Evolutionary conservation across 1,284 basidiomycete genomes (phyloP), one percentile per base, ranked within the genome.

Genomic region (Cerrena zonata): DNA sequence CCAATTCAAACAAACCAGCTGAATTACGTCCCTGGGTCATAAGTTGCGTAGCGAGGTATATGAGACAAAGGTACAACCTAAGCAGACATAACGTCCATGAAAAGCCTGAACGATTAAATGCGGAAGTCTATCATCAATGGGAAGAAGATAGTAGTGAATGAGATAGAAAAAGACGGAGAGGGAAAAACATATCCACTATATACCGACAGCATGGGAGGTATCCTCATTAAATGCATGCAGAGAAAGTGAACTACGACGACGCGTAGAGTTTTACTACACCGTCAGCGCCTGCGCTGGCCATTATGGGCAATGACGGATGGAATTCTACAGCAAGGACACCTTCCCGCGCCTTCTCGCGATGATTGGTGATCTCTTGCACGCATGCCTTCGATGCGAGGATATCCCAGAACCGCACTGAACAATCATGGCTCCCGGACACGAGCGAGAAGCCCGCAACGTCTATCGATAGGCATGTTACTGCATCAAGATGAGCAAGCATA

Each of bases 321-420:
- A 90, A 92, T 58, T 86, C 82, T 15, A 94, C 86, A 57, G 86
- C 89, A 54, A 96, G 76, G 13, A 96, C 91, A 41, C 95, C 96
- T 69, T 98, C 94, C 52, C 84, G 79, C 34, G 83, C 87, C 69
- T 93, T 93, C 71, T 88, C 83, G 45, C 92, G 80, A 69, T 97
- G 92, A 47, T 79, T 83, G 18, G 87, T 86, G 56, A 93, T 82
- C 68, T 99, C 96, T 65, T 98, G 95, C 25, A 94, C 74, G 65
- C 93, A 96, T 45, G 80, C 78, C 45, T 80, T 77, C 47, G 82
- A 77, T 51, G 82, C 86, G n/a, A 91, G 78, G 50, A 97, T 72
- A 68, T 97, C 91, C 96, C 95, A 99, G 71, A 97, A 89, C 21
- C 95, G 86, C 41, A 94, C 76, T 18, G 91, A 94, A 65, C 94